A percentile compares a stretch with the other conserved stretches of the same genome.
Conservation (phyloP, 208 protist genomes). For the Porcisia deanei region DNA sequence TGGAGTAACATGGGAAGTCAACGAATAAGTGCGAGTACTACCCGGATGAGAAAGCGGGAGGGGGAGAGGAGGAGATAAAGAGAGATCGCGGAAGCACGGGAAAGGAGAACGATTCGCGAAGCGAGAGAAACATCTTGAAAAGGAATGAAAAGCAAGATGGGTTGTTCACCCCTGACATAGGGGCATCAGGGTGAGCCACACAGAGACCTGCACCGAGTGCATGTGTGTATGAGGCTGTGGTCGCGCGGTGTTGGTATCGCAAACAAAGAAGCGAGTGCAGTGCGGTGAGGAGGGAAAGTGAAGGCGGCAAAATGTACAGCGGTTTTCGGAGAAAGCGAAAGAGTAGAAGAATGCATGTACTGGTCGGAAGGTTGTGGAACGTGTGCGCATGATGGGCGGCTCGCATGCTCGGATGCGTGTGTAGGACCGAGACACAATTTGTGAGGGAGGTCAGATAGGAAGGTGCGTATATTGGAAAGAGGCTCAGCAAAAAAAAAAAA, state of each 20-base stretch:
- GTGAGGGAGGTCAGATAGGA: neutral
- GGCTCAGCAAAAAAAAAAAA: neutral
- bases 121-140: neutral
- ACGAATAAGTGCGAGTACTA: constrained; percentile 1
- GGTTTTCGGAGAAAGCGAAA: neutral
- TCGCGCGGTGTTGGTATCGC: neutral
- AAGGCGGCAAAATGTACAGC: neutral
- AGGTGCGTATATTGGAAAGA: neutral
- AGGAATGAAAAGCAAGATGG: neutral
- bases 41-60: neutral
- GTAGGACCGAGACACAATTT: neutral
- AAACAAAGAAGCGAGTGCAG: neutral
- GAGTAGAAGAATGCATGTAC: neutral
- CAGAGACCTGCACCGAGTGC: neutral
- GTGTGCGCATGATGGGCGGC: neutral
- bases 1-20: neutral
- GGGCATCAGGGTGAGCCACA: neutral
- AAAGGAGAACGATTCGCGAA: neutral
- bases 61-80: too few relatives aligned
- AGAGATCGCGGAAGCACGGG: neutral
- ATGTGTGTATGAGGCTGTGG: neutral
- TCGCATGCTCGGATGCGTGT: neutral
- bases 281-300: neutral
- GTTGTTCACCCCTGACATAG: neutral
- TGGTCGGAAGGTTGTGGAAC: neutral